Evolutionary conservation across 805 yeast genomes (phyloP).

Genomic region (Teunomyces gatunensis): DNA sequence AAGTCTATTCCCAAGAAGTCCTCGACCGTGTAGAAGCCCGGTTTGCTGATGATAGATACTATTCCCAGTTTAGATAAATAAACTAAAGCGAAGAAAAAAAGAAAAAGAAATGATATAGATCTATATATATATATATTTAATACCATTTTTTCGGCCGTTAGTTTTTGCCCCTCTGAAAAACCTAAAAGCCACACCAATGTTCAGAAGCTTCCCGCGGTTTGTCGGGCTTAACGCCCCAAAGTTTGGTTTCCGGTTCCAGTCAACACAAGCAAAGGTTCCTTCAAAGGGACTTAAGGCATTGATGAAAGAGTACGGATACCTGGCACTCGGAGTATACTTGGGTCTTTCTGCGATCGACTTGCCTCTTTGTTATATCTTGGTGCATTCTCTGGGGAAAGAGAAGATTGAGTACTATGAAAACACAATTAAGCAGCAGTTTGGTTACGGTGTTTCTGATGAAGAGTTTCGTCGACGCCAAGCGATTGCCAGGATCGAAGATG

Average conservation of each 20-base stretch:
- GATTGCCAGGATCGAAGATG: slow-evolving; percentile 29
- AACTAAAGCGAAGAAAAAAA: too few species aligned
- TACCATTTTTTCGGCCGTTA: too few species aligned
- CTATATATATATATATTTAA: neutral
- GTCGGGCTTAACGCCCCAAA: neutral
- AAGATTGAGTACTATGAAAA: slow-evolving; percentile 67
- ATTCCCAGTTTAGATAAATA: slow-evolving; percentile 46
- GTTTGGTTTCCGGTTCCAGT: slow-evolving; percentile 3
- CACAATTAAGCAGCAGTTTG: slow-evolving; percentile 56
- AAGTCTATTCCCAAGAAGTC: slow-evolving; percentile 63
- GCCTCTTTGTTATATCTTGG: slow-evolving; percentile 78
- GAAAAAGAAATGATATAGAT: neutral
- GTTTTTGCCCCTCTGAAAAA: neutral
- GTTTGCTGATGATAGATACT: slow-evolving; percentile 72
- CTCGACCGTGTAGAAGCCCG: slow-evolving; percentile 57
- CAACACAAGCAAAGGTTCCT: slow-evolving; percentile 24
- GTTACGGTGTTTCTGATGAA: slow-evolving; percentile 52
- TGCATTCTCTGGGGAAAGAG: slow-evolving; percentile 86
- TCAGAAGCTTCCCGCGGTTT: neutral
- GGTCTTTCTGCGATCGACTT: slow-evolving; percentile 72
- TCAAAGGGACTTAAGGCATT: slow-evolving; percentile 58
- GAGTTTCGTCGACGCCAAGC: slow-evolving; percentile 37
- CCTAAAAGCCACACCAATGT: neutral
- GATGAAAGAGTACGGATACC: slow-evolving; percentile 83
- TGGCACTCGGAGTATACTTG: slow-evolving; percentile 83